A percentile compares a stretch with the other conserved stretches of the same genome.
Evolutionary conservation across 2,329 filamentous ascomycete genomes (phyloP).

Genomic region (Elsinoe perseae): DNA sequence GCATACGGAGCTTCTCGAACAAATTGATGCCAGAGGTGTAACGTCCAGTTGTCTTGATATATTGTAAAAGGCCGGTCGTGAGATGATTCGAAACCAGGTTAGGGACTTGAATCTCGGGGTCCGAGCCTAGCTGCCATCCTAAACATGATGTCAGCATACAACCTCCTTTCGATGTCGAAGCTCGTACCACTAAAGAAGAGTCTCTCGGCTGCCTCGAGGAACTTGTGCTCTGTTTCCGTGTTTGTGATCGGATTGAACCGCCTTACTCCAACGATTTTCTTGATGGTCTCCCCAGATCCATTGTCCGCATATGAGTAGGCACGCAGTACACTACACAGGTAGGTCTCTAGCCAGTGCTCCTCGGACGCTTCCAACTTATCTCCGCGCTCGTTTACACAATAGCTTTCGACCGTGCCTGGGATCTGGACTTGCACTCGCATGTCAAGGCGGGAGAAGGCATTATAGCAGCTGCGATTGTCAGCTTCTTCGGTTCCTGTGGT

Average conservation of each 20-base stretch:
- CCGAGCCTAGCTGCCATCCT: conserved; percentile 94
- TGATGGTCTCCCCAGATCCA: conserved; percentile 86
- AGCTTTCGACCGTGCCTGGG: conserved; percentile 90
- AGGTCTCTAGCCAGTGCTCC: conserved; percentile 93
- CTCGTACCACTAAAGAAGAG: conserved; percentile 82
- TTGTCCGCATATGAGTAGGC: conserved; percentile 97
- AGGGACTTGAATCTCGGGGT: conserved; percentile 93
- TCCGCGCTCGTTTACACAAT: conserved; percentile 93
- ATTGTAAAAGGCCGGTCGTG: conserved; percentile 85
- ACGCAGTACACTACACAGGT: conserved; percentile 86
- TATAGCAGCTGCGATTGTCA: conserved; percentile 66
- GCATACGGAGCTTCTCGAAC: conserved; percentile 86
- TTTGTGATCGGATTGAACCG: conserved; percentile 96
- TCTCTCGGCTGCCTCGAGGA: conserved; percentile 86
- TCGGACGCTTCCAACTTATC: conserved; percentile 91
- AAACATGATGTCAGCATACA: conserved; percentile 16
- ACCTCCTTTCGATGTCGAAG: not conserved
- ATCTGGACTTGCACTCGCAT: conserved; percentile 99
- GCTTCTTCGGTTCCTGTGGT: conserved; percentile 7
- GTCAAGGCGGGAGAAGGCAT: conserved; percentile 94
- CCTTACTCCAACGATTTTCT: conserved; percentile 93
- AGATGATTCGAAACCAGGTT: conserved; percentile 95
- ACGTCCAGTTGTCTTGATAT: conserved; percentile 89
- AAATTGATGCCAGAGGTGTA: conserved; percentile 94
- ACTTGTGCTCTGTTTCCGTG: conserved; percentile 96